These are phyloP conservation scores for Fusarium succisae DNA, from an alignment of 2,329 filamentous ascomycete species.

Conservation along the genomic window DNA sequence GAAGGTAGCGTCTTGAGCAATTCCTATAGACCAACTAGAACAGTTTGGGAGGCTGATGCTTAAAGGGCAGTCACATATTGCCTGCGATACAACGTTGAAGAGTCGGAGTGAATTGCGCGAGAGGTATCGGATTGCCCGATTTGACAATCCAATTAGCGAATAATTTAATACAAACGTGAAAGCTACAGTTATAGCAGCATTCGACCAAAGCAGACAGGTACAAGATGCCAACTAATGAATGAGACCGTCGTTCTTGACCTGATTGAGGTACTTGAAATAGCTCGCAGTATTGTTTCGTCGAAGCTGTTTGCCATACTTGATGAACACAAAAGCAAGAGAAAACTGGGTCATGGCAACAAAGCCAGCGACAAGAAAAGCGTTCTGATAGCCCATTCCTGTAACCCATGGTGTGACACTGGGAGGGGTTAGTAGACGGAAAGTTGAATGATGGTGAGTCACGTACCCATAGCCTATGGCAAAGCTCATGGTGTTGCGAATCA, in stretches of 20 bases:
- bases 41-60: accelerated
- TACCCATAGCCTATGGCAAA: neutral
- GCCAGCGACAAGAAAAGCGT: neutral
- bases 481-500: neutral
- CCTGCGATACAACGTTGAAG: neutral
- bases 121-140: neutral
- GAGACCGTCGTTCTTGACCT: neutral
- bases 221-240: neutral
- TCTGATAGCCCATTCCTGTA: neutral
- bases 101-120: neutral
- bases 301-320: neutral
- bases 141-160: accelerated
- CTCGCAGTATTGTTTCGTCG: neutral
- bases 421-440: neutral
- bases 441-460: accelerated
- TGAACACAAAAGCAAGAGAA: neutral
- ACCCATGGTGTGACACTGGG: neutral
- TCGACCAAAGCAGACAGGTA: accelerated
- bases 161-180: accelerated
- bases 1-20: neutral
- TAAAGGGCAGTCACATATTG: no score
- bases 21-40: neutral
- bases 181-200: neutral
- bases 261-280: neutral
- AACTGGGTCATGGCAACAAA: neutral